These are phyloP conservation scores for Fusarium floridanum DNA, from an alignment of 2,329 filamentous ascomycete species.

Conservation along the genomic window DNA sequence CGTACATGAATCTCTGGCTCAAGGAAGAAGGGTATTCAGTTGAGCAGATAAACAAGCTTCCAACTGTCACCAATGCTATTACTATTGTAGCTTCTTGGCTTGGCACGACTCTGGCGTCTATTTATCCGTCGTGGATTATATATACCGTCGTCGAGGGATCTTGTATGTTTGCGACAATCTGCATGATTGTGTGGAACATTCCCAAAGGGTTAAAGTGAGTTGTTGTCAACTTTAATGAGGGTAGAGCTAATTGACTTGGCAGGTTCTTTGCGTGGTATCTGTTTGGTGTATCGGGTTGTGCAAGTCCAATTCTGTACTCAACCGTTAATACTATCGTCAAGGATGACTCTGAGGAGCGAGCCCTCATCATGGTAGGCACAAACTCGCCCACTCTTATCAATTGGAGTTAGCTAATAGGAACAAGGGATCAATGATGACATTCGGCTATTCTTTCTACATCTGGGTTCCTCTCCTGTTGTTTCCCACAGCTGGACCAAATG, in stretches of 20 bases:
- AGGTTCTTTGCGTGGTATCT: conserved; percentile 4
- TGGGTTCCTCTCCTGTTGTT: conserved; percentile 15
- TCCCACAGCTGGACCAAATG: conserved; percentile 5
- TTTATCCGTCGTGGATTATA: conserved; percentile 16
- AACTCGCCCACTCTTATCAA: too few relatives aligned
- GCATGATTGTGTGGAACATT: conserved; percentile 23
- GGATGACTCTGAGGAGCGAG: background rate
- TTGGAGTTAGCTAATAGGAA: background rate
- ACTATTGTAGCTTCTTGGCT: conserved; percentile 46
- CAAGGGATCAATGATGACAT: conserved; percentile 17
- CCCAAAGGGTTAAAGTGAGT: conserved; percentile 14
- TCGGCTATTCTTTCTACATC: conserved; percentile 13
- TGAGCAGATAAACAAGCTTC: conserved; percentile 46
- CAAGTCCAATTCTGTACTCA: background rate
- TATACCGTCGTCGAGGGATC: conserved; percentile 1
- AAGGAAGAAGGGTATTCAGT: conserved; percentile 39
- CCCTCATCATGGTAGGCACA: background rate
- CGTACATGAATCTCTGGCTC: conserved; percentile 49
- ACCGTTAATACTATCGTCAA: conserved; percentile 2
- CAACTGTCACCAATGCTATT: conserved; percentile 46
- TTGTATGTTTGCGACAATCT: conserved; percentile 15
- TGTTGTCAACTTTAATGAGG: background rate
- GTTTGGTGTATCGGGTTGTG: background rate
- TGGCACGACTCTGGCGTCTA: conserved; percentile 40
- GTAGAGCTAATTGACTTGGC: background rate